A percentile compares a stretch with the other conserved stretches of the same genome.
These are phyloP conservation scores for Ustilago xerochloae DNA, from an alignment of 1,284 basidiomycete genomes.

Conservation along the genomic window DNA sequence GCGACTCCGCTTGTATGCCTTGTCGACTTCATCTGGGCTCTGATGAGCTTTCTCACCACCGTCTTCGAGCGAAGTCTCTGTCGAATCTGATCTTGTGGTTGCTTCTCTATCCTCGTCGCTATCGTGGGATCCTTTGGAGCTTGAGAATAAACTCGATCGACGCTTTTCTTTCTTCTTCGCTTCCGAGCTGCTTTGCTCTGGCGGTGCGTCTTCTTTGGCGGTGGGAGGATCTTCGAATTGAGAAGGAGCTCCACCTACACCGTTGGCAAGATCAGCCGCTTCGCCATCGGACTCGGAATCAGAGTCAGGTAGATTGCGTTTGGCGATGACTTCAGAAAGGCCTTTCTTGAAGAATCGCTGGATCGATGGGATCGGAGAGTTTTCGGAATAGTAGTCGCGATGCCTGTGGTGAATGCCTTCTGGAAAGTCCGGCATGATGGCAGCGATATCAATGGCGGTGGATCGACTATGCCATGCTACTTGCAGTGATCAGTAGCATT, in stretches of 20 bases:
- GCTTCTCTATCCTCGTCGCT: not conserved
- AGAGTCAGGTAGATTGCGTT: slow-evolving; percentile 21
- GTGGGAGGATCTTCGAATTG: not conserved
- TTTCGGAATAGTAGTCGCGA: slow-evolving; percentile 41
- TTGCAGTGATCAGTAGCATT: not conserved
- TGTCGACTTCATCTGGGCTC: slow-evolving; percentile 11
- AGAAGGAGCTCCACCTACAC: not conserved
- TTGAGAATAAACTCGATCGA: slow-evolving; percentile 8
- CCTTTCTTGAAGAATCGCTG: slow-evolving; percentile 51
- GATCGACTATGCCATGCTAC: not conserved
- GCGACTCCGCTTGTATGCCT: slow-evolving; percentile 17
- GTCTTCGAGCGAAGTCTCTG: not conserved
- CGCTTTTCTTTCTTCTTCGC: not conserved
- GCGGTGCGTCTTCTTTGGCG: not conserved
- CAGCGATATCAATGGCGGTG: not conserved
- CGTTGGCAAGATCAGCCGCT: not conserved
- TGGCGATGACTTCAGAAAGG: slow-evolving; percentile 34
- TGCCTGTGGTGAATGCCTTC: slow-evolving; percentile 24
- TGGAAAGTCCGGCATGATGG: slow-evolving; percentile 1
- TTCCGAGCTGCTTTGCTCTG: not conserved
- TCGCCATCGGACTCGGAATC: slow-evolving; percentile 25
- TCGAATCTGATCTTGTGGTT: not conserved
- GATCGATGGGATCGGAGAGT: slow-evolving; percentile 45
- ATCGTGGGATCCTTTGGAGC: slow-evolving; percentile 2
- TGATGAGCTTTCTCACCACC: slow-evolving; percentile 2